Base-by-base conservation (phyloP, 352 stramenopile genomes). In the Phytophthora sp. region DNA sequence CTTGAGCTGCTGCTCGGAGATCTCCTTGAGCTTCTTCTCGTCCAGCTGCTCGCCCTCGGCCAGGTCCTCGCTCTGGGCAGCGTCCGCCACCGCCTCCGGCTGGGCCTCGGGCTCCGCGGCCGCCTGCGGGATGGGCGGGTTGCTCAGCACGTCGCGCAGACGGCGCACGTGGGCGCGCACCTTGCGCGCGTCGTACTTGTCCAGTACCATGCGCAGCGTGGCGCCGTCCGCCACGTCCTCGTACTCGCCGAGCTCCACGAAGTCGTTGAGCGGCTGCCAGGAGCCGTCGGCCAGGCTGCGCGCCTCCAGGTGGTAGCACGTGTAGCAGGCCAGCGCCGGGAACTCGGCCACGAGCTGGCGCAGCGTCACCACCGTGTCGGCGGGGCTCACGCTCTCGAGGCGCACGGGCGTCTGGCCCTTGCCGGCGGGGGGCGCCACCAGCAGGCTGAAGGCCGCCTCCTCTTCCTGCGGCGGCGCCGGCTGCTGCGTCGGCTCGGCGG, bases 161-260 rank as follows among this genome's bases (percentile, higher is more conserved):
- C 87, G 87, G 39, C 86, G 84, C 65, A 96, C 84, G 27, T 96
- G 88, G 15, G 69, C 69, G 38, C 87, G 87, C 52, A 85, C 88
- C 55, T 95, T 96, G 62, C 87, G 84, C 4, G 87, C 80, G 61
- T 95, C 86, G 58, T 95, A 96, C 62, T 90, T 93, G 23, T 96
- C 88, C 44, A 93, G 79, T 53, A 93, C 79, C 79, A 96, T 95
- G 42, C 82, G 79, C 46, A 94, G 63, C 53, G 76, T 88, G 12
- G 53, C 70, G 38, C 76, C 77, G 42, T 96, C 79, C n/a, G 55
- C 62, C 28, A 94, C 75, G 24, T 71, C 65, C 44, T 91, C 81
- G 69, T 92, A 94, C 48, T 96, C 88, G 42, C 73, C 82, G 7
- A 96, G 78, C 72, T 96, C 88, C 27, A 94, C 82, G 50, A 84